phyloP scores from a whole-genome alignment of 2,329 filamentous ascomycete species.

The Cercospora sesami region DNA sequence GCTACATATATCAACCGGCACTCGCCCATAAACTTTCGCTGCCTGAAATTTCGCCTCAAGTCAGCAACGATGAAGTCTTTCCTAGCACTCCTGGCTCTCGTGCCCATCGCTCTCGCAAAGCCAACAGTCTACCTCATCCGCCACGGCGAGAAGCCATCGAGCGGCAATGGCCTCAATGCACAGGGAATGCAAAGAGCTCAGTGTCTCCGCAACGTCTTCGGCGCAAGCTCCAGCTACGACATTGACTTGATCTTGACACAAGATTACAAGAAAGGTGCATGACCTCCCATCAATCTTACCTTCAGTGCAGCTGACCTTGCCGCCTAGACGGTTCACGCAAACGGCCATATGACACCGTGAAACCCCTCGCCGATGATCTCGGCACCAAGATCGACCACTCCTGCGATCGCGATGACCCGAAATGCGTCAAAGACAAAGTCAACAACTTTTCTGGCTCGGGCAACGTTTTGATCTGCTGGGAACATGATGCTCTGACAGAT shows the following conservation, averaged over 20 bases:
- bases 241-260: conserved; percentile 62
- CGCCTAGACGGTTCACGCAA: conserved; percentile 50
- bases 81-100: conserved; percentile 18
- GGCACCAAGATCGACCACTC: conserved; percentile 57
- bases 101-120: conserved; percentile 27
- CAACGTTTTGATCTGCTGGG: conserved; percentile 65
- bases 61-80: conserved; percentile 24
- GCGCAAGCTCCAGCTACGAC: conserved; percentile 52
- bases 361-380: conserved; percentile 57
- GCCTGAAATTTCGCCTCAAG: not conserved
- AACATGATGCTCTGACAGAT: conserved; percentile 56
- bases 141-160: conserved; percentile 62
- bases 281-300: not conserved
- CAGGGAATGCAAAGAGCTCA: conserved; percentile 59
- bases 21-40: too few relatives aligned
- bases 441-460: conserved; percentile 42
- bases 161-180: conserved; percentile 52
- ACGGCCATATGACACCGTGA: conserved; percentile 59
- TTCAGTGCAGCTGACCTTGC: too few relatives aligned
- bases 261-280: conserved; percentile 50
- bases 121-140: conserved; percentile 64
- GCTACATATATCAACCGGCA: not conserved
- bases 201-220: conserved; percentile 60
- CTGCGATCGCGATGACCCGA: conserved; percentile 57
- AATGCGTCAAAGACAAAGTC: conserved; percentile 56